phyloP scores from a whole-genome alignment of 164 flowering plant genomes.

The Amborella trichopoda region DNA sequence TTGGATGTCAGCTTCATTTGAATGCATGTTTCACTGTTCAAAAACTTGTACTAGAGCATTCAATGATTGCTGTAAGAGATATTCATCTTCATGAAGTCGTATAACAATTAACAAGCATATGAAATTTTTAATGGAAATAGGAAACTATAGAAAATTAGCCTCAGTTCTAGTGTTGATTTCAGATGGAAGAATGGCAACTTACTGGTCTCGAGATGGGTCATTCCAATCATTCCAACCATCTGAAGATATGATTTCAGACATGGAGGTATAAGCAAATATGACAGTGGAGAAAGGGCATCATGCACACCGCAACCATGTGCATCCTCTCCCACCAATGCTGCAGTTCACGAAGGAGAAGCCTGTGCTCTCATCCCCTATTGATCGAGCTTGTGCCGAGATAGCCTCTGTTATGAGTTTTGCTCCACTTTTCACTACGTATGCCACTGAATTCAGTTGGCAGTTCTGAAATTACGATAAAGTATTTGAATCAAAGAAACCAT shows the following conservation, averaged over 20 bases:
- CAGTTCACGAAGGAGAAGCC: slow-evolving; percentile 81
- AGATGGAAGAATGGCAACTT: too few relatives aligned
- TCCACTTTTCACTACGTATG: slow-evolving; percentile 52
- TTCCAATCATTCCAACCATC: slow-evolving; percentile 55
- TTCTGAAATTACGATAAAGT: too few relatives aligned
- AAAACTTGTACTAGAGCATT: too few relatives aligned
- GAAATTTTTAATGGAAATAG: too few relatives aligned
- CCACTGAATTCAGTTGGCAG: slow-evolving; percentile 64
- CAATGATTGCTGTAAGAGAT: too few relatives aligned
- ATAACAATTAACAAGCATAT: too few relatives aligned
- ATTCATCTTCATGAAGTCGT: too few relatives aligned
- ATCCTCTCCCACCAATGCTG: slow-evolving; percentile 47
- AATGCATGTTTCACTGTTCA: too few relatives aligned
- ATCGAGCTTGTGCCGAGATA: slow-evolving; percentile 66
- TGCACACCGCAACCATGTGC: slow-evolving; percentile 69
- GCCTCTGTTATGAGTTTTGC: slow-evolving; percentile 45
- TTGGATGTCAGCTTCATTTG: too few relatives aligned
- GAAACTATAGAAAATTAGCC: too few relatives aligned
- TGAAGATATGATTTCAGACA: slow-evolving; percentile 44
- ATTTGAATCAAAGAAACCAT: too few relatives aligned
- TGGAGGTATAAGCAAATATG: slow-evolving; percentile 49
- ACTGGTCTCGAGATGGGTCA: slow-evolving; percentile 38
- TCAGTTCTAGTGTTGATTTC: too few relatives aligned
- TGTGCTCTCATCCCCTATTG: slow-evolving; percentile 26
- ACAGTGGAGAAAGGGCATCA: slow-evolving; percentile 68